Conservation (phyloP, 2,329 filamentous ascomycete species). For the Alternaria gaisen region DNA sequence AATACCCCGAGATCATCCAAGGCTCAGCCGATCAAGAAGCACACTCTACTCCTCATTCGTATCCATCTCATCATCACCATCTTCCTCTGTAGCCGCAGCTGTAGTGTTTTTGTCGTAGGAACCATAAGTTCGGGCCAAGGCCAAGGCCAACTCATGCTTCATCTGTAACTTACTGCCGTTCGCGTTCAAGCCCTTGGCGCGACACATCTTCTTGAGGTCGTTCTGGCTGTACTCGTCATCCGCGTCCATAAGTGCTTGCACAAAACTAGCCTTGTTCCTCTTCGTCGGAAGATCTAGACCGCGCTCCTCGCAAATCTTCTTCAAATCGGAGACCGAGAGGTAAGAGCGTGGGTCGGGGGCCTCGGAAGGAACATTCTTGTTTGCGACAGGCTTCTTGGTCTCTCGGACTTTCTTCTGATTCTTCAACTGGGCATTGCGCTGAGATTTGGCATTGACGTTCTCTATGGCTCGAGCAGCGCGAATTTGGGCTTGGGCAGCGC, state of each 20-base stretch:
- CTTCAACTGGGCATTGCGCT: slow-evolving; percentile 31
- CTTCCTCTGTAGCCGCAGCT: slow-evolving; percentile 4
- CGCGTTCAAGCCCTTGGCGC: slow-evolving; percentile 30
- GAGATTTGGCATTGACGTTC: slow-evolving; percentile 23
- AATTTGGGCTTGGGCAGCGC: slow-evolving; percentile 32
- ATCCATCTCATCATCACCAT: slow-evolving; percentile 11
- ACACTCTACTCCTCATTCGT: slow-evolving; percentile 1
- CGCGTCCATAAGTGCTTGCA: slow-evolving; percentile 32
- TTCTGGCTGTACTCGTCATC: slow-evolving; percentile 30
- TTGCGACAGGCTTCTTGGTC: slow-evolving; percentile 8
- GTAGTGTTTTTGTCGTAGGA: slow-evolving; percentile 26
- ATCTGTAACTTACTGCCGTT: slow-evolving; percentile 35
- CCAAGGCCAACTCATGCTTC: slow-evolving; percentile 37
- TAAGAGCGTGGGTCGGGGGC: slow-evolving; percentile 35
- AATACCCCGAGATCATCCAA: slow-evolving; percentile 3
- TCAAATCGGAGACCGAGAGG: slow-evolving; percentile 34
- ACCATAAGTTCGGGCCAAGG: slow-evolving; percentile 27
- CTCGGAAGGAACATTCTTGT: slow-evolving; percentile 5
- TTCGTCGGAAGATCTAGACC: slow-evolving; percentile 22
- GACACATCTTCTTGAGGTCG: slow-evolving; percentile 37
- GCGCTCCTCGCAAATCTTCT: slow-evolving; percentile 31
- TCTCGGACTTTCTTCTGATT: slow-evolving; percentile 13
- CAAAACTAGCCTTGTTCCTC: slow-evolving; percentile 26
- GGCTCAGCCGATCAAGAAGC: background rate
- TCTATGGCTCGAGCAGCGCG: slow-evolving; percentile 25